Base-by-base conservation (phyloP, 768 basidiomycete genomes). In the Boletus sp. region DNA sequence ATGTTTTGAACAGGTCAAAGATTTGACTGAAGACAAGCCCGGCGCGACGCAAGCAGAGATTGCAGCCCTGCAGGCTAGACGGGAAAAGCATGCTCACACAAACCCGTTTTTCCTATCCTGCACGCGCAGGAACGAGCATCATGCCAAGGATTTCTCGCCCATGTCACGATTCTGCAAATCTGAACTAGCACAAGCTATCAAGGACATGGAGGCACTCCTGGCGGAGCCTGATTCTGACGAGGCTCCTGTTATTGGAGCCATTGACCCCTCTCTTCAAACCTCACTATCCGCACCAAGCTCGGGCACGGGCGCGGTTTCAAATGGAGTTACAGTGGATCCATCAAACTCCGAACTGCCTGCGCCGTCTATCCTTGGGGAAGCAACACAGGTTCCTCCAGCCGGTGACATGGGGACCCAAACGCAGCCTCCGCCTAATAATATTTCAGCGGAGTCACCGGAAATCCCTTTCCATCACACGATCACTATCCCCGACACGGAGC, bases 51-150 rank as follows among this genome's bases (percentile, higher is more conserved):
- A 76, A 35, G 71, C 74, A 6, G 80, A 84, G 59, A 70, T 79
- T 7, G 73, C 77, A 6, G 78, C 77, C 30, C 70, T 82, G 9
- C 79, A 80, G 53, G 75, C 70, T 14, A 74, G 77, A 51, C 72
- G 83, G 46, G 85, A 89, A 63, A 82, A 79, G 58, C 80, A 85
- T 53, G 74, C 80, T 5, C 82, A 84, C 61, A 74, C 74, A 34
- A 88, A 87, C 55, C 88, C 88, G 6, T 87, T 85, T 68, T 90
- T 91, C 72, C 70, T 91, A 2, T 78, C 79, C 45, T 90, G 90
- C 67, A 83, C 83, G 7, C 80, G 81, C 54, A 76, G 86, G 49
- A 83, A 83, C 50, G 89, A 90, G 55, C 91, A 93, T 63, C 73
- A 76, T 21, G 74, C 79, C 11, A 75, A 70, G 30, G 80, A 87